phyloP scores from a whole-genome alignment of 768 basidiomycete species.

The Lactifluus piperatus region DNA sequence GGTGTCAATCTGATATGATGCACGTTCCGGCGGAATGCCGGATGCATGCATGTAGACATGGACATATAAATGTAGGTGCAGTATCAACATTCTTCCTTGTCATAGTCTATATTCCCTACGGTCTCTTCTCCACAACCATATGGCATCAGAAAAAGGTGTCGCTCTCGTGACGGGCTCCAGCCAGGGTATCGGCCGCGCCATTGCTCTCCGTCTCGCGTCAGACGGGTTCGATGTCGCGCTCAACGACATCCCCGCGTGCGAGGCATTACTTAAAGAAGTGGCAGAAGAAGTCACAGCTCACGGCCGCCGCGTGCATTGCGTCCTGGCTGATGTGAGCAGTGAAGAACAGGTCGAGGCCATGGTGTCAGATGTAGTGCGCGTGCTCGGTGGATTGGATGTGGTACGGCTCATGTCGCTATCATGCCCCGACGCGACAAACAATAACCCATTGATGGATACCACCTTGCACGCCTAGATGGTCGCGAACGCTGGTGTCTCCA shows the following conservation, averaged over 20 bases:
- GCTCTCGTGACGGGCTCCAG: conserved; percentile 13
- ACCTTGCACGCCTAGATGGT: conserved; percentile 20
- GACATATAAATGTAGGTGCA: background rate
- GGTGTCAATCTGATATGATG: too few species aligned
- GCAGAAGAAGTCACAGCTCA: conserved; percentile 18
- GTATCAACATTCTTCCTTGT: too few species aligned
- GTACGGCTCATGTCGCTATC: conserved; percentile 21
- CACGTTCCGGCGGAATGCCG: too few species aligned
- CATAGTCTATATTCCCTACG: too few species aligned
- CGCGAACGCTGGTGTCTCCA: conserved; percentile 23
- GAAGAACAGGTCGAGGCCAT: conserved; percentile 23
- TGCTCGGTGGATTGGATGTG: conserved; percentile 27
- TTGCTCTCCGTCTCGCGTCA: conserved; percentile 28
- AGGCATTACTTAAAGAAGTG: conserved; percentile 24
- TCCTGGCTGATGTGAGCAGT: conserved; percentile 13
- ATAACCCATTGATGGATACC: background rate
- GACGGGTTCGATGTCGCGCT: conserved; percentile 29
- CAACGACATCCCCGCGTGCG: conserved; percentile 27
- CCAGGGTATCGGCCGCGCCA: conserved; percentile 24
- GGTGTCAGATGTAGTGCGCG: conserved; percentile 20
- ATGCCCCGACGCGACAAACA: background rate
- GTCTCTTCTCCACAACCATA: background rate
- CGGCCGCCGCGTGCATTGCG: conserved; percentile 20
- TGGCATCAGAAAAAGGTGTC: background rate
- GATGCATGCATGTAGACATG: too few species aligned